Percentiles rank a stretch among this genome's conserved stretches.
phyloP scores from a whole-genome alignment of 2,329 filamentous ascomycete species.

The Scedosporium aurantiacum region DNA sequence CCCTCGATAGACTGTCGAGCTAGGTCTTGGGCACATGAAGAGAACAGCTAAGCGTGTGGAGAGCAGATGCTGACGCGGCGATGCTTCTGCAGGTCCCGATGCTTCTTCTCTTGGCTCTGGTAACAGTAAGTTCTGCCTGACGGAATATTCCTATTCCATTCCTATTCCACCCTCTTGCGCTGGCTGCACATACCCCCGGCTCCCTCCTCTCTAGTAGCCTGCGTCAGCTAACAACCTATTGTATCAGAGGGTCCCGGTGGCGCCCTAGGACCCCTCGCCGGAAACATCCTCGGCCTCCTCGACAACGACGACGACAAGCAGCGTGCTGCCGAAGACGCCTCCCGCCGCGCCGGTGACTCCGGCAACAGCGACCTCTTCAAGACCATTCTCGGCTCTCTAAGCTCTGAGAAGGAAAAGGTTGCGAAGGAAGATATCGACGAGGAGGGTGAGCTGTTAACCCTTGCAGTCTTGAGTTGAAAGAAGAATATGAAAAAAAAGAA shows the following conservation, averaged over 20 bases:
- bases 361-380: conserved; percentile 39
- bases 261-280: conserved; percentile 9
- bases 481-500: too few species aligned
- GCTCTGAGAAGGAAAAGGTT: conserved; percentile 37
- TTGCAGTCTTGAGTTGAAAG: neutral
- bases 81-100: neutral
- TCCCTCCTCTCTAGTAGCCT: too few species aligned
- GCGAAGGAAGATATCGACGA: conserved; percentile 38
- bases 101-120: neutral
- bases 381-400: conserved; percentile 33
- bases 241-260: conserved; percentile 3
- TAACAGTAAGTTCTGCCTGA: neutral
- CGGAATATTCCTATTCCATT: neutral
- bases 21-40: neutral
- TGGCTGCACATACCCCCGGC: neutral
- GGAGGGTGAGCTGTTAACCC: conserved; percentile 28
- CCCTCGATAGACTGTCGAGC: neutral
- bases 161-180: neutral
- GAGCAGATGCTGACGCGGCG: neutral
- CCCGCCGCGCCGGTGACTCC: conserved; percentile 32
- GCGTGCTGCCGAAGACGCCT: conserved; percentile 36
- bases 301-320: conserved; percentile 37
- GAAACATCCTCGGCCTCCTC: conserved; percentile 10
- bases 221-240: neutral
- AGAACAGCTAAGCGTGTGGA: neutral